These are phyloP conservation scores for Cytospora leucostoma DNA, from an alignment of 2,329 filamentous ascomycete genomes.

Conservation along the genomic window DNA sequence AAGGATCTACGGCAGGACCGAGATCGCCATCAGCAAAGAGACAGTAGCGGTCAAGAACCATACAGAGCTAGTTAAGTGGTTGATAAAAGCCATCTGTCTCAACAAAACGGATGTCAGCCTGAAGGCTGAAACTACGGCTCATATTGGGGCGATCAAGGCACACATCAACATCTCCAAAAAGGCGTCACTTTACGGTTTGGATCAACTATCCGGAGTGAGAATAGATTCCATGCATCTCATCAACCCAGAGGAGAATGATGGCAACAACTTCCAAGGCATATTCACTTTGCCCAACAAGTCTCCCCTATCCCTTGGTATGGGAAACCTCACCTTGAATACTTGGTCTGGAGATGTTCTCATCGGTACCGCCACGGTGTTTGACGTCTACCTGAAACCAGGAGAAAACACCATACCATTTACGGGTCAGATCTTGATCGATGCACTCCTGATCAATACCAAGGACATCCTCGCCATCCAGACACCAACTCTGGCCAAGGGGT, in stretches of 20 bases:
- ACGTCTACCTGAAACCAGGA: conserved; percentile 44
- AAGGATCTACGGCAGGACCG: conserved; percentile 40
- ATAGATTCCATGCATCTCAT: conserved; percentile 46
- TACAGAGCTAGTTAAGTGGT: conserved; percentile 43
- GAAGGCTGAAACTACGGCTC: conserved; percentile 40
- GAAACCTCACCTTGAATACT: conserved; percentile 49
- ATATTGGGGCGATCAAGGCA: conserved; percentile 44
- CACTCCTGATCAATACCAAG: conserved; percentile 45
- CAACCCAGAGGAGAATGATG: conserved; percentile 22
- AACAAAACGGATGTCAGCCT: conserved; percentile 41
- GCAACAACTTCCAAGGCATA: conserved; percentile 33
- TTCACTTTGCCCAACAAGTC: conserved; percentile 49
- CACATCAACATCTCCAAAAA: conserved; percentile 44
- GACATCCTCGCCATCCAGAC: conserved; percentile 39
- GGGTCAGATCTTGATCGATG: conserved; percentile 44
- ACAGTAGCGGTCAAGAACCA: conserved; percentile 41
- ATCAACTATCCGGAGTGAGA: conserved; percentile 41
- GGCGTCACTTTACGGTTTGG: conserved; percentile 42
- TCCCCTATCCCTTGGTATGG: conserved; percentile 45
- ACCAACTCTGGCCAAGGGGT: background rate
- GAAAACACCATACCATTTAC: conserved; percentile 46
- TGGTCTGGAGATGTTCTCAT: conserved; percentile 43
- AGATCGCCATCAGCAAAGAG: conserved; percentile 39
- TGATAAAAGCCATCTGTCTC: conserved; percentile 44
- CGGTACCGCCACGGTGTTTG: conserved; percentile 42